Conservation (phyloP, 148 eudicot species). For the Beta vulgaris region DNA sequence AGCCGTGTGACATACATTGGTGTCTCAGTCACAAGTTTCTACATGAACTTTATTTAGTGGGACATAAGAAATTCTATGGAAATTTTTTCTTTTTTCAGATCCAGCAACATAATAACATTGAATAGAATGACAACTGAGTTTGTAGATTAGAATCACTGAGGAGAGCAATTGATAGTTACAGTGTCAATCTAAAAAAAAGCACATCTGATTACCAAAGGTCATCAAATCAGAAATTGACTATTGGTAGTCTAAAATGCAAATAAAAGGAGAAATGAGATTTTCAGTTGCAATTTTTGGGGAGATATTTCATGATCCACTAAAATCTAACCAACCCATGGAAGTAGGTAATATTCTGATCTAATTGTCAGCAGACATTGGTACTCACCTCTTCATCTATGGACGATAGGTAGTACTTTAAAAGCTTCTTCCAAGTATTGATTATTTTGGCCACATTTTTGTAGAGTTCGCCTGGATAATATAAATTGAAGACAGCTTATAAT, state of each 20-base stretch:
- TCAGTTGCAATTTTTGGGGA: neutral
- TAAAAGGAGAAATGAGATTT: neutral
- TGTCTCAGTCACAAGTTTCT: too few relatives aligned
- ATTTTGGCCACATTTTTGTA: conserved; percentile 43
- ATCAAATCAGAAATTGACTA: neutral
- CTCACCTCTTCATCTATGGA: conserved; percentile 83
- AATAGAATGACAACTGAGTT: too few relatives aligned
- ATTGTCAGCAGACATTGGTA: neutral
- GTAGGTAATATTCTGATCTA: neutral
- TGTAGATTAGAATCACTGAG: too few relatives aligned
- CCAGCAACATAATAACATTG: too few relatives aligned
- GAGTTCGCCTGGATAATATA: conserved; percentile 51
- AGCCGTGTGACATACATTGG: too few relatives aligned
- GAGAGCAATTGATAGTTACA: too few relatives aligned
- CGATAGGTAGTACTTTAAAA: conserved; percentile 64
- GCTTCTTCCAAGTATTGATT: conserved; percentile 55
- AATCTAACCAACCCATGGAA: neutral
- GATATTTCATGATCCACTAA: neutral
- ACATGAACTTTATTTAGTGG: too few relatives aligned
- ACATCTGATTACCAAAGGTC: neutral
- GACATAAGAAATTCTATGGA: too few relatives aligned
- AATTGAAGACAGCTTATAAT: neutral
- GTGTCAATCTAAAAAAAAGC: neutral
- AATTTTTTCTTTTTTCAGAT: too few relatives aligned
- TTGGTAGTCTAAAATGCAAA: neutral